Percentiles rank a stretch among this genome's conserved stretches.
Conservation (phyloP, 768 basidiomycete species). For the Daedaleopsis sinensis region DNA sequence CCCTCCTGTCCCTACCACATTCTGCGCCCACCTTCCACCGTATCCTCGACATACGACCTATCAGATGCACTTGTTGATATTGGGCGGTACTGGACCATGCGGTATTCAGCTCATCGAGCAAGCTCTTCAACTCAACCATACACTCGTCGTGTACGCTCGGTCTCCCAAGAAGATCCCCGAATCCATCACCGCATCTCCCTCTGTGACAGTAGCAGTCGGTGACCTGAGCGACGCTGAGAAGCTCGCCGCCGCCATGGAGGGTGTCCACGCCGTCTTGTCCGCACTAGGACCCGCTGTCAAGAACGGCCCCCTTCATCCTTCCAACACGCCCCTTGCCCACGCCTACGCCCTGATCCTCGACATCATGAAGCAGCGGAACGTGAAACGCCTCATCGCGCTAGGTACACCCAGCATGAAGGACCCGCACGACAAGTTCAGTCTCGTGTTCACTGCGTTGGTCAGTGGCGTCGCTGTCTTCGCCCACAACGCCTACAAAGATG, state of each 20-base stretch:
- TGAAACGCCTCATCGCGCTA: constrained; percentile 65
- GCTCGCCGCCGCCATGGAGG: constrained; percentile 55
- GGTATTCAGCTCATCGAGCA: constrained; percentile 63
- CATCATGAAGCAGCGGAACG: constrained; percentile 51
- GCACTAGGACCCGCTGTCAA: constrained; percentile 58
- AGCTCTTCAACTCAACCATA: constrained; percentile 46
- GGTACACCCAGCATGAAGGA: constrained; percentile 71
- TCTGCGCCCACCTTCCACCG: not conserved
- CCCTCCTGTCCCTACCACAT: no score
- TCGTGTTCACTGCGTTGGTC: constrained; percentile 48
- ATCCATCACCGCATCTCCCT: constrained; percentile 46
- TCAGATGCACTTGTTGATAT: constrained; percentile 57
- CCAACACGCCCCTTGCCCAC: constrained; percentile 60
- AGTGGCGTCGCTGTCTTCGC: constrained; percentile 43
- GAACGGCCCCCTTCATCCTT: constrained; percentile 44
- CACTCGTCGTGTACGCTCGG: constrained; percentile 64
- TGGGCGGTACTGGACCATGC: constrained; percentile 70
- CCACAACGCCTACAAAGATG: constrained; percentile 63
- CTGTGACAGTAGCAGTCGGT: constrained; percentile 56
- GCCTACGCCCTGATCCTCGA: constrained; percentile 60
- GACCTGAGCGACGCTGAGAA: constrained; percentile 53
- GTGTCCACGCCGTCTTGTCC: constrained; percentile 65
- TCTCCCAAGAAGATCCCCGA: constrained; percentile 64
- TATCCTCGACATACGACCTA: not conserved
- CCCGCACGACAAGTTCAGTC: constrained; percentile 57